These are phyloP conservation scores for Paraurostyla sp. DNA, from an alignment of 73 alveolate species.

Conservation along the genomic window DNA sequence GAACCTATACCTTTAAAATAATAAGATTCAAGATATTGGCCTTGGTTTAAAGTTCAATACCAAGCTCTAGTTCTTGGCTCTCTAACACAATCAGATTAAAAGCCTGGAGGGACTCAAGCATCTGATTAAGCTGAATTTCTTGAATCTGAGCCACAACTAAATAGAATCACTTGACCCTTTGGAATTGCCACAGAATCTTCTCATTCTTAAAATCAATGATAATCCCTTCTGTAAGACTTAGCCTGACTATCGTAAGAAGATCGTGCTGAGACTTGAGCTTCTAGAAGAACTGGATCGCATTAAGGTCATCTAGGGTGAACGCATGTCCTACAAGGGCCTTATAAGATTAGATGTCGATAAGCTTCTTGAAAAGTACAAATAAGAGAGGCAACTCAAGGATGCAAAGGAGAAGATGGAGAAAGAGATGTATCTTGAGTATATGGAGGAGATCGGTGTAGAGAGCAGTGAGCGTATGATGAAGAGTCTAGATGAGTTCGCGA, in stretches of 20 bases:
- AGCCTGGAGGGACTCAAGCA: slow-evolving; percentile 37
- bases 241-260: slow-evolving; percentile 47
- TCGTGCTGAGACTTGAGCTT: slow-evolving; percentile 5
- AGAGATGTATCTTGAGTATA: slow-evolving; percentile 53
- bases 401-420: slow-evolving; percentile 59
- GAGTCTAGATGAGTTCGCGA: slow-evolving; percentile 39
- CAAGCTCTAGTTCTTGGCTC: slow-evolving; percentile 54
- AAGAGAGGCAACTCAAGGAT: slow-evolving; percentile 29
- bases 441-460: slow-evolving; percentile 41
- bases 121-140: slow-evolving; percentile 10
- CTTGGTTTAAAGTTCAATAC: slow-evolving; percentile 23
- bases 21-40: slow-evolving; percentile 57
- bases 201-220: slow-evolving; percentile 20
- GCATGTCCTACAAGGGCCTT: slow-evolving; percentile 65
- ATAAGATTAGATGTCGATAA: slow-evolving; percentile 34
- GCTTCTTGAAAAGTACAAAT: slow-evolving; percentile 23
- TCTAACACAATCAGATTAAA: slow-evolving; percentile 32
- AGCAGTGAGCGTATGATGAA: slow-evolving; percentile 44
- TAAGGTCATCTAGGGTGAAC: slow-evolving; percentile 52
- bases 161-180: slow-evolving; percentile 26
- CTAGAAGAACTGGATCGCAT: slow-evolving; percentile 68
- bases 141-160: slow-evolving; percentile 53
- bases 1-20: slow-evolving; percentile 43
- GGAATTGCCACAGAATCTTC: slow-evolving; percentile 47
- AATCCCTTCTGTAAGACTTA: slow-evolving; percentile 55